Evolutionary conservation across 2,329 filamentous ascomycete species (phyloP), one percentile per base, ranked within the genome.

Genomic region (Cordyceps militaris): DNA sequence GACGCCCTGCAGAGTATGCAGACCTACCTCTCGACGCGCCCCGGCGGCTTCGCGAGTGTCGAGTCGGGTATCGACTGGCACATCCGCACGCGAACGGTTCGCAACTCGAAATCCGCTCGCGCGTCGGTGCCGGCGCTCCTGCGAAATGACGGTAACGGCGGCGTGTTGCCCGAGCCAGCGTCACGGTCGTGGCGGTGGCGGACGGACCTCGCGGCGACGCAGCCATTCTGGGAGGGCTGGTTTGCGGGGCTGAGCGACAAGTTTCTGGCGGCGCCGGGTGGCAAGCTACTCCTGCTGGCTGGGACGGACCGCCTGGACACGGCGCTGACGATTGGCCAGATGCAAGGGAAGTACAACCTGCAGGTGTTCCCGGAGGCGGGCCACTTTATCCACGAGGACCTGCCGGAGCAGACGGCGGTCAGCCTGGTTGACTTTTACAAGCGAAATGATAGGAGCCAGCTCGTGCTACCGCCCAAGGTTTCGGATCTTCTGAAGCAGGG

Each of bases 311-410:
- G 92, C 50, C 71, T 97, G 58, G 92, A 97, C 69, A 96, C 89
- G 63, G 92, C 96, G 67, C 74, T 97, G 66, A 96, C 90, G 71
- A 96, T 97, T 70, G 92, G 92, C 16, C 92, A 97, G 73, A 97
- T 97, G 92, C 92, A 97, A 77, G 92, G 90, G 5, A 97, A 97
- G 79, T 99, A 97, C 69, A 91, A 96, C 58, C 77, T 99, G 47
- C 89, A 96, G 65, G 92, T 99, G 7, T 89, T 97, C 65, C 92
- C 94, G 0, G 90, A 96, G 69, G 91, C 94, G 1, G 94, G 94
- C 0, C 94, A 99, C 71, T 99, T 99, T 67, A 85, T 99, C 57
- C 94, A 99, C 63, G 94, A 99, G 71, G 94, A 99, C 70, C 81
- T 93, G 51, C 92, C 94, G 0, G 88, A 91, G 67, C 95, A 93